Conservation (phyloP, 2,329 filamentous ascomycete species). For the Neodidymelliopsis sp. region DNA sequence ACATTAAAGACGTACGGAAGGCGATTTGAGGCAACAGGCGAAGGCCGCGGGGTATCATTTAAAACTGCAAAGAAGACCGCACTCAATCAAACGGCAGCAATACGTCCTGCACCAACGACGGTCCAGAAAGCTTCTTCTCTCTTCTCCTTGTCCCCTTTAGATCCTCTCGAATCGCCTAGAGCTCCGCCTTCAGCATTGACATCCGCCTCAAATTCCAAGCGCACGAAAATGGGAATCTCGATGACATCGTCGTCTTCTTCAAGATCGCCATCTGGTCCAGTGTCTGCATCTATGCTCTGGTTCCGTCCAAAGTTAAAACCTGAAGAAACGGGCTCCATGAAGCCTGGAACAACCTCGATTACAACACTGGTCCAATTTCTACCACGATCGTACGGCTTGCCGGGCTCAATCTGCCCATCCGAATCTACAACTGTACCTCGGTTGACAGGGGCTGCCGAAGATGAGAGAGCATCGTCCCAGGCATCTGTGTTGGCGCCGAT, state of each 20-base stretch:
- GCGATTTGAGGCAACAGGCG: too few relatives aligned
- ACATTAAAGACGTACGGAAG: neutral
- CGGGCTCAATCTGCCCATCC: slow-evolving; percentile 70
- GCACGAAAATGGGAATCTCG: slow-evolving; percentile 93
- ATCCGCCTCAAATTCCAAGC: slow-evolving; percentile 87
- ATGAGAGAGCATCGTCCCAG: slow-evolving; percentile 84
- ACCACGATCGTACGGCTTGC: slow-evolving; percentile 95
- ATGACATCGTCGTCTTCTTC: slow-evolving; percentile 69
- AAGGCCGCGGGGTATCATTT: slow-evolving; percentile 14
- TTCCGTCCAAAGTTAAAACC: slow-evolving; percentile 6
- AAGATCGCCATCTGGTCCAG: slow-evolving; percentile 32
- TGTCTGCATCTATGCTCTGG: slow-evolving; percentile 5
- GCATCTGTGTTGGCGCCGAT: slow-evolving; percentile 94
- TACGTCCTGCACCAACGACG: slow-evolving; percentile 85
- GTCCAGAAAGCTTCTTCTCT: slow-evolving; percentile 96
- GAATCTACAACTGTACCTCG: slow-evolving; percentile 33
- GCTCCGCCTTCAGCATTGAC: slow-evolving; percentile 61
- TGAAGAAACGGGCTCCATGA: slow-evolving; percentile 25
- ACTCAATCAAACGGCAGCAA: slow-evolving; percentile 53
- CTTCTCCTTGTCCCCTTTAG: slow-evolving; percentile 73
- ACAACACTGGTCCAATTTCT: slow-evolving; percentile 96
- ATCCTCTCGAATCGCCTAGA: slow-evolving; percentile 47
- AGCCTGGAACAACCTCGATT: slow-evolving; percentile 79
- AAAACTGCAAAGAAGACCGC: neutral
- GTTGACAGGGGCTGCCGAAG: slow-evolving; percentile 48